Conservation (phyloP, 768 basidiomycete genomes). For the Daedaleopsis sinensis region DNA sequence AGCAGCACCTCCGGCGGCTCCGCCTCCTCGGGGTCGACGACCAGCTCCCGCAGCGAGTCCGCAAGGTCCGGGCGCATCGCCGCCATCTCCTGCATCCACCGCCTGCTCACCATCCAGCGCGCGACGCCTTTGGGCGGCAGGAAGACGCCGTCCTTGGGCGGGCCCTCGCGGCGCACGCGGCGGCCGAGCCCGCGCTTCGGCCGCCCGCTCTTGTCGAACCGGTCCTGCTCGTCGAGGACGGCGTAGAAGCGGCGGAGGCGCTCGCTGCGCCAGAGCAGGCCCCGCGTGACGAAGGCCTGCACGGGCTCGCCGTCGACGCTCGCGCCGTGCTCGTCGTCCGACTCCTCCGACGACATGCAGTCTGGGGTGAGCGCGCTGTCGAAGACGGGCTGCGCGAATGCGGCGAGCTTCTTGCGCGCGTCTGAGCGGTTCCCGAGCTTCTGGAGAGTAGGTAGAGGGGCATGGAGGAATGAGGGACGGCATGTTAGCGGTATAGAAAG, state of each 20-base stretch:
- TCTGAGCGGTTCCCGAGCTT: constrained; percentile 71
- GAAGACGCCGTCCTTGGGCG: constrained; percentile 55
- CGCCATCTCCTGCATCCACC: constrained; percentile 55
- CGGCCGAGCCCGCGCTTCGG: constrained; percentile 63
- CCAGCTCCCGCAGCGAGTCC: constrained; percentile 43
- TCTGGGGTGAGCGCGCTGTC: constrained; percentile 73
- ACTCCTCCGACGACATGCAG: constrained; percentile 84
- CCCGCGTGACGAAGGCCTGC: constrained; percentile 55
- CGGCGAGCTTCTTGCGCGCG: constrained; percentile 52
- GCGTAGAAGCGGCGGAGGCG: constrained; percentile 64
- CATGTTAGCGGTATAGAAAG: not conserved
- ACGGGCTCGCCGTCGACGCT: constrained; percentile 29
- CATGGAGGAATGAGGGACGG: not conserved
- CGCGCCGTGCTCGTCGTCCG: constrained; percentile 51
- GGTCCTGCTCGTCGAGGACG: constrained; percentile 61
- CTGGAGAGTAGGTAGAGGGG: constrained; percentile 35
- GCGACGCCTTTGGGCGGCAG: constrained; percentile 68
- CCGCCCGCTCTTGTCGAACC: constrained; percentile 41
- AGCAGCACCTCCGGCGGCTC: constrained; percentile 16
- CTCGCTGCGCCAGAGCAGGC: constrained; percentile 68
- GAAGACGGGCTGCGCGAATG: constrained; percentile 64
- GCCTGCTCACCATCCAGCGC: constrained; percentile 76
- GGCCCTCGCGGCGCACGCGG: constrained; percentile 55
- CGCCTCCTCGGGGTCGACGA: constrained; percentile 44
- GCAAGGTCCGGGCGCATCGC: constrained; percentile 50